Evolutionary conservation across 345 rosid genomes (phyloP).

Genomic region (Conringia planisiliqua): DNA sequence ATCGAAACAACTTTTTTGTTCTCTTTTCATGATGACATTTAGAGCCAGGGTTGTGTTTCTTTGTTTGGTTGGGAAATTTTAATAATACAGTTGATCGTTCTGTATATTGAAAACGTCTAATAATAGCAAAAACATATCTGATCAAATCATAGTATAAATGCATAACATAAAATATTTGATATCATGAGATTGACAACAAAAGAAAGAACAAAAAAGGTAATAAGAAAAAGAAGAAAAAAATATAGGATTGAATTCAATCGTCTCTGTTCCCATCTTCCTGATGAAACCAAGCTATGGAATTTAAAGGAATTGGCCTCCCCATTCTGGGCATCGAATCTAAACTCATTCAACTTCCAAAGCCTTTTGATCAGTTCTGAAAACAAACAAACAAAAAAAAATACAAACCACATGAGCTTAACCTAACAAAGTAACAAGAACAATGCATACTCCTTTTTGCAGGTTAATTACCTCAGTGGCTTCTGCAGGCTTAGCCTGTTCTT

Average conservation of each 20-base stretch:
- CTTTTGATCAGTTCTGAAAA: conserved; percentile 29
- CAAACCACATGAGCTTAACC: neutral
- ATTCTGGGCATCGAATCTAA: conserved; percentile 16
- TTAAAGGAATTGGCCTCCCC: conserved; percentile 14
- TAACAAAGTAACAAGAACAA: neutral
- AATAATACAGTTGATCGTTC: neutral
- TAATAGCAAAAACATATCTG: conserved; percentile 2
- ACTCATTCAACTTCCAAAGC: conserved; percentile 23
- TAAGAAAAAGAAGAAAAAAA: neutral
- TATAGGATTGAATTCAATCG: neutral
- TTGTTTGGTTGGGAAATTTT: neutral
- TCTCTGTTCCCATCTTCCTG: conserved; percentile 24
- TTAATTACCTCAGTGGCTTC: conserved; percentile 53
- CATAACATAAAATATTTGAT: conserved; percentile 11
- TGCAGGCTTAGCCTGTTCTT: conserved; percentile 44
- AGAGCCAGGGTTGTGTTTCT: neutral
- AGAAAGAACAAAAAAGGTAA: neutral
- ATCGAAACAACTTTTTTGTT: neutral
- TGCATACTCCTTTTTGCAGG: neutral
- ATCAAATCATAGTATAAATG: conserved; percentile 16
- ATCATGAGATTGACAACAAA: conserved; percentile 12
- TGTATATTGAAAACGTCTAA: neutral
- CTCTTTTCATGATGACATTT: neutral
- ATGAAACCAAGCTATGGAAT: conserved; percentile 22
- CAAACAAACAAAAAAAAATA: neutral